Evolutionary conservation across 768 basidiomycete species (phyloP), one percentile per base, ranked within the genome.

Genomic region (Boletus fagicola): DNA sequence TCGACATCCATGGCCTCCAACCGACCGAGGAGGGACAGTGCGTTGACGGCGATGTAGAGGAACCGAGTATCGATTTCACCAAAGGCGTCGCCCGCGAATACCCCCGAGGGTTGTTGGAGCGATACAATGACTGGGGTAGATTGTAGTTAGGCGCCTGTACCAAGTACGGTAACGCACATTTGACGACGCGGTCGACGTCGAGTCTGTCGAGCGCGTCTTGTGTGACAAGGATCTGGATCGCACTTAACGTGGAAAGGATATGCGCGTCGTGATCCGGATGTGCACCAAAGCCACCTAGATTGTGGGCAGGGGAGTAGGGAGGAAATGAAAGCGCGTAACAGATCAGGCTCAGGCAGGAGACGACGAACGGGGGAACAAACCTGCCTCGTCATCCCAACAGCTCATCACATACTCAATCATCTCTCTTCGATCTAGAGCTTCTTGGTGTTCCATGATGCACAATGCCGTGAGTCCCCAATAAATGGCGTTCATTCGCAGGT

Each of bases 381-480:
- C 95, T 76, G 85, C 83, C 73, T 92, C 85, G 12, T 94, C 88
- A 66, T 96, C 90, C 94, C 94, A 98, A 71, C 97, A 99, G 62
- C 85, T 87, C 85, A 94, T 82, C 51, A 98, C 93, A 69, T 91
- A 98, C 3, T 80, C 80, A 31, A 98, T 82, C 81, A 91, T 91
- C 60, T 92, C 93, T 26, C 92, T 84, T 40, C 86, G 76, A 62
- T 90, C 82, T 51, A 99, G 76, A 0, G 92, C 92, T 49, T 94
- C 88, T 53, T 83, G 76, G 45, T 81, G 82, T 1, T 80, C 83
- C 86, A 98, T 90, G 46, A 94, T 77, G 38, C 81, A 89, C 3
- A 96, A 76, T 0, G 97, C 94, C 0, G 90, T 93, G 40, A 94
- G 77, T 9, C 94, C 97, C 97, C 97, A 99, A 72, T 97, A 99